phyloP scores from a whole-genome alignment of 2,329 filamentous ascomycete species.

The Aspergillus sclerotialis region DNA sequence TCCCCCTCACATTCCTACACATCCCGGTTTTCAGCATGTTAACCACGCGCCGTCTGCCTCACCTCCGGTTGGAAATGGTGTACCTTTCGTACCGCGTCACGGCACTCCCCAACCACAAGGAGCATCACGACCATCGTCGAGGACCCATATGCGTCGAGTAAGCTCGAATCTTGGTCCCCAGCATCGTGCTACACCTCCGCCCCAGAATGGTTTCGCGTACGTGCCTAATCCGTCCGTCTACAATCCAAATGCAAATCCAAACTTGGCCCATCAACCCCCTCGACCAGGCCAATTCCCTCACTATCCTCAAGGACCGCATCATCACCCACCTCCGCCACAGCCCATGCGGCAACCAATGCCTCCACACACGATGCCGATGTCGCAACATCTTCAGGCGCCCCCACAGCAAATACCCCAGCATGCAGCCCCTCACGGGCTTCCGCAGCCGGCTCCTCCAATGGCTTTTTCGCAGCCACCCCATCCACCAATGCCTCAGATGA shows the following conservation, averaged over 20 bases:
- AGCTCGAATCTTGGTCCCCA: constrained; percentile 67
- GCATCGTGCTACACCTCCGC: constrained; percentile 53
- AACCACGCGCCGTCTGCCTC: constrained; percentile 81
- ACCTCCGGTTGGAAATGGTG: constrained; percentile 75
- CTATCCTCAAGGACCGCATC: constrained; percentile 35
- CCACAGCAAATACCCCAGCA: constrained; percentile 37
- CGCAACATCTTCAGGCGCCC: constrained; percentile 25
- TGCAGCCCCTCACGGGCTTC: constrained; percentile 12
- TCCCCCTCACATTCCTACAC: constrained; percentile 62
- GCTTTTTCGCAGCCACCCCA: constrained; percentile 29
- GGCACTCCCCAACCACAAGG: constrained; percentile 75
- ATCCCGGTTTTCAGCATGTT: constrained; percentile 68
- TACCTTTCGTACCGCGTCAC: constrained; percentile 63
- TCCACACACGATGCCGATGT: constrained; percentile 13
- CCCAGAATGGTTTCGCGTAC: constrained; percentile 69
- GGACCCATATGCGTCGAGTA: constrained; percentile 69
- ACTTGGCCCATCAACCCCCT: constrained; percentile 39
- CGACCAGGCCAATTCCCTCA: constrained; percentile 38
- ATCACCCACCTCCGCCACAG: constrained; percentile 22
- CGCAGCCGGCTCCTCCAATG: constrained; percentile 20
- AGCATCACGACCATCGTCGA: constrained; percentile 69
- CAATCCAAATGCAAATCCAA: constrained; percentile 53
- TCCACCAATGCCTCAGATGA: constrained; percentile 44
- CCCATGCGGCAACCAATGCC: constrained; percentile 15
- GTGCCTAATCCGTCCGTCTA: constrained; percentile 84